Percentiles rank a stretch among this genome's conserved stretches.
phyloP scores from a whole-genome alignment of 768 basidiomycete genomes.

The Lactifluus piperatus region DNA sequence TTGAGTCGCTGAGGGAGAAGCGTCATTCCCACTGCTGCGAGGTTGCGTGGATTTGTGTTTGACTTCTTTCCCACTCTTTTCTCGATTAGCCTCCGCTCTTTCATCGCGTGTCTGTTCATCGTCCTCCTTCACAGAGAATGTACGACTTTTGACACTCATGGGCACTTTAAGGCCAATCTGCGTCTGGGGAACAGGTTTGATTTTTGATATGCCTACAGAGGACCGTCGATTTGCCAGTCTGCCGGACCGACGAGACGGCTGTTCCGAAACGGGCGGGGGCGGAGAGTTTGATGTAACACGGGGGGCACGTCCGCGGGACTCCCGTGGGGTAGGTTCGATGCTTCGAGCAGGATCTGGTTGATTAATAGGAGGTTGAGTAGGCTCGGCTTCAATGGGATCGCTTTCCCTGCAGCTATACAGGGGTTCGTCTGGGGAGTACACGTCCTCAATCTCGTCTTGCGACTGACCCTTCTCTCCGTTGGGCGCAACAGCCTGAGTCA shows the following conservation, averaged over 20 bases:
- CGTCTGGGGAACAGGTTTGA: too few relatives aligned
- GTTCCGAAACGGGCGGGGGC: background rate
- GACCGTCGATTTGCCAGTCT: constrained; percentile 9
- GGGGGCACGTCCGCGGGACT: background rate
- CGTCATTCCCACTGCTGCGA: background rate
- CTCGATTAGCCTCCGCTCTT: background rate
- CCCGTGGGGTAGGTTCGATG: background rate
- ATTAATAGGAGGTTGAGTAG: background rate
- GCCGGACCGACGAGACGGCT: constrained; percentile 8
- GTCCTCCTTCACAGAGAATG: background rate
- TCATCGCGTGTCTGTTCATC: background rate
- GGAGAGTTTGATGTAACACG: background rate
- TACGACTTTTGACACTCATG: too few relatives aligned
- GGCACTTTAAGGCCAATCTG: too few relatives aligned
- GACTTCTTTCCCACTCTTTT: background rate
- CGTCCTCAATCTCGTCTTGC: constrained; percentile 12
- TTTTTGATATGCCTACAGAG: too few relatives aligned
- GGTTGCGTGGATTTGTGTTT: background rate
- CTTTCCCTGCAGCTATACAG: background rate
- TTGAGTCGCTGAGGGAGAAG: background rate
- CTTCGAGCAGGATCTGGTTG: background rate
- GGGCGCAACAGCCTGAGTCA: background rate
- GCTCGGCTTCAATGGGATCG: constrained; percentile 18
- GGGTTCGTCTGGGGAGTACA: constrained; percentile 7
- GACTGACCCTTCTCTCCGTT: background rate